phyloP scores from a whole-genome alignment of 2,329 filamentous ascomycete genomes.

The Stachybotrys chartarum region DNA sequence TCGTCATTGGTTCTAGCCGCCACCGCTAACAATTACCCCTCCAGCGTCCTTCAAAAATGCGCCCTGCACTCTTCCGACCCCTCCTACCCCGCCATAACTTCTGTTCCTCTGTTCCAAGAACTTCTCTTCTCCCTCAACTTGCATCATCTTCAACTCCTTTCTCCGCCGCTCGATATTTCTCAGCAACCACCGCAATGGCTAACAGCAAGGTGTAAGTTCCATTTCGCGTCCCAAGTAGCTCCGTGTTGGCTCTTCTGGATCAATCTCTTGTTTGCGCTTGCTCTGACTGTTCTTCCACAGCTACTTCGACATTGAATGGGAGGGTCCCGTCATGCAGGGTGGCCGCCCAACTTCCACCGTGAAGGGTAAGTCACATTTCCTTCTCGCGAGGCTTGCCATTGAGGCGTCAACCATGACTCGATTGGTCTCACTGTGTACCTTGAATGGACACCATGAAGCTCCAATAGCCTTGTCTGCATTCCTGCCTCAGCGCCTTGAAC shows the following conservation, averaged over 20 bases:
- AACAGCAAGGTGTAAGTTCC: constrained; percentile 59
- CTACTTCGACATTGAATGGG: constrained; percentile 69
- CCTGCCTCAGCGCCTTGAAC: not conserved
- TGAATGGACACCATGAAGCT: too few species aligned
- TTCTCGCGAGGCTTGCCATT: not conserved
- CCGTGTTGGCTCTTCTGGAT: not conserved
- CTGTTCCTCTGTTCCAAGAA: constrained; percentile 30
- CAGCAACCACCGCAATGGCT: constrained; percentile 63
- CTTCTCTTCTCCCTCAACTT: constrained; percentile 34
- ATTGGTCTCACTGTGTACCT: too few species aligned
- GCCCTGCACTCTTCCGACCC: constrained; percentile 36
- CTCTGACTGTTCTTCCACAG: constrained; percentile 24
- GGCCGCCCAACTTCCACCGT: constrained; percentile 45
- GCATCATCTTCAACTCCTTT: constrained; percentile 32
- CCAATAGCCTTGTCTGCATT: too few species aligned
- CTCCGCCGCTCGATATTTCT: constrained; percentile 36
- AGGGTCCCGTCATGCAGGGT: constrained; percentile 62
- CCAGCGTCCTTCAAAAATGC: constrained; percentile 34
- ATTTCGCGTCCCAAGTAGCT: constrained; percentile 6
- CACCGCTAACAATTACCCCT: constrained; percentile 32
- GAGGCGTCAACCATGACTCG: not conserved
- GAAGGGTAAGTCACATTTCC: constrained; percentile 47
- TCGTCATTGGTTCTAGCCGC: constrained; percentile 16
- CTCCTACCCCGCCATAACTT: constrained; percentile 39
- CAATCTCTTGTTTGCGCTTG: not conserved